phyloP scores from a whole-genome alignment of 106 monocot genomes.

The Allium fistulosum region DNA sequence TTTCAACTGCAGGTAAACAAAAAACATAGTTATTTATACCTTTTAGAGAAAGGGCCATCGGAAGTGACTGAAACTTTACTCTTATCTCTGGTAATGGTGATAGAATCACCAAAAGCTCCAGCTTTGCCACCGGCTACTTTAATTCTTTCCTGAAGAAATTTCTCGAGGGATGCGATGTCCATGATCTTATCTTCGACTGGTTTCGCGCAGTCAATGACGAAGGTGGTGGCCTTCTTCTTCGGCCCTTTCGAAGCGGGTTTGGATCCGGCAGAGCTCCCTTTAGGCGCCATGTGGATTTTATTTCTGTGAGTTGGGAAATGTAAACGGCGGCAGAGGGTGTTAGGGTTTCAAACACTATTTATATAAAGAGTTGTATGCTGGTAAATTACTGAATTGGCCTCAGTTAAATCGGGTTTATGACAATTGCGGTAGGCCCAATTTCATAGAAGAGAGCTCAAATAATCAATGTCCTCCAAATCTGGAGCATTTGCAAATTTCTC shows the following conservation, averaged over 20 bases:
- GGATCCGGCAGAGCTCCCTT: constrained; percentile 12
- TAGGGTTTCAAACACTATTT: no score
- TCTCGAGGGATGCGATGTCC: constrained; percentile 69
- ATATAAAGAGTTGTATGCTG: no score
- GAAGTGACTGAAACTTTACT: constrained; percentile 19
- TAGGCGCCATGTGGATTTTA: constrained; percentile 22
- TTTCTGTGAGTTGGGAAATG: neutral
- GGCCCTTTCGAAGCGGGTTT: neutral
- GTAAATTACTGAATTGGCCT: no score
- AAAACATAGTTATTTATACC: constrained; percentile 3
- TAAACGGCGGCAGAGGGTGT: no score
- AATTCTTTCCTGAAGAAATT: constrained; percentile 69
- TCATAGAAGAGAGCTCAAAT: no score
- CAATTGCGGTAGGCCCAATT: no score
- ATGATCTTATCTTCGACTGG: constrained; percentile 55
- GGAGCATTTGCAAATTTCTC: no score
- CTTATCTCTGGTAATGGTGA: constrained; percentile 23
- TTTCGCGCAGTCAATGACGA: constrained; percentile 35
- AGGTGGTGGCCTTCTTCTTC: constrained; percentile 10
- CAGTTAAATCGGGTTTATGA: no score
- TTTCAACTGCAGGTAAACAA: neutral
- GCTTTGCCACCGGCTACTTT: constrained; percentile 81
- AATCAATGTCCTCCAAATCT: no score
- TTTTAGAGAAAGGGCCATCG: constrained; percentile 18
- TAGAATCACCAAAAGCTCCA: constrained; percentile 36